These are phyloP conservation scores for Fraxinus baroniana DNA, from an alignment of 305 asterid genomes.

Conservation along the genomic window DNA sequence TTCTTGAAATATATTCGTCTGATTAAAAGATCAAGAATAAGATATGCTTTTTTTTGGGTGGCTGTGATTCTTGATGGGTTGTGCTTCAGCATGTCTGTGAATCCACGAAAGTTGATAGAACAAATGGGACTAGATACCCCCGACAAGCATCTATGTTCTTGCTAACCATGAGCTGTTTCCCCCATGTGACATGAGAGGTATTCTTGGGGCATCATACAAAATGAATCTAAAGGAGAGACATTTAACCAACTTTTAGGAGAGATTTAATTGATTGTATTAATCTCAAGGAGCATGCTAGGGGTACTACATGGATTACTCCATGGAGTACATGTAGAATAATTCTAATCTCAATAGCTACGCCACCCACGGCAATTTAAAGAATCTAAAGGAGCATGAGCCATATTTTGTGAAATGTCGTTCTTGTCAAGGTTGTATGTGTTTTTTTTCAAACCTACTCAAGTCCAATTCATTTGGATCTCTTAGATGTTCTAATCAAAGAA, in stretches of 20 bases:
- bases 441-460: not conserved
- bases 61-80: slow-evolving; percentile 32
- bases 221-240: not conserved
- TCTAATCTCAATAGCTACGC: not conserved
- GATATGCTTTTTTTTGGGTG: slow-evolving; percentile 38
- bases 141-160: not conserved
- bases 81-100: not conserved
- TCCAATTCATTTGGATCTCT: not conserved
- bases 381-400: not conserved
- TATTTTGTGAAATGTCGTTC: too few relatives aligned
- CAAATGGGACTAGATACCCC: not conserved
- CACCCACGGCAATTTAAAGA: not conserved
- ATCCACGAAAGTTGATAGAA: not conserved
- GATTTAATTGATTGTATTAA: not conserved
- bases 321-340: too few relatives aligned
- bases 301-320: too few relatives aligned
- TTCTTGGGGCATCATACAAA: not conserved
- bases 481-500: not conserved
- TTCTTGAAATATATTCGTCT: slow-evolving; percentile 29
- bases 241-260: not conserved
- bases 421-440: not conserved
- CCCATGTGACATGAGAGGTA: not conserved
- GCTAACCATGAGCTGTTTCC: not conserved
- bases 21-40: slow-evolving; percentile 33
- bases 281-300: too few relatives aligned